Evolutionary conservation across 2,329 filamentous ascomycete genomes (phyloP).

Genomic region (Apiospora phragmitis): DNA sequence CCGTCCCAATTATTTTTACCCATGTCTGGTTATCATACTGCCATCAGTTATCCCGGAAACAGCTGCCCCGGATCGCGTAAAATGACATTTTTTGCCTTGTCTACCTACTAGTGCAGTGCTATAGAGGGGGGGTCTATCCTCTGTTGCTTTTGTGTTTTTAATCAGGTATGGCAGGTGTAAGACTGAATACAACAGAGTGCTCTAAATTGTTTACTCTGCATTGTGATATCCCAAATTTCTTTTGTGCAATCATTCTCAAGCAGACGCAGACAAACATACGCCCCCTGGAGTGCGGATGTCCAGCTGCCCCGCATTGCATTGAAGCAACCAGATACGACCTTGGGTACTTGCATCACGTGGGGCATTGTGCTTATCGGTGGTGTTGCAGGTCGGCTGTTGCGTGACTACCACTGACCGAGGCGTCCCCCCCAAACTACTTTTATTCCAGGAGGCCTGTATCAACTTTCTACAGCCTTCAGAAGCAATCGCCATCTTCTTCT

Average conservation of each 20-base stretch:
- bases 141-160: too few relatives aligned
- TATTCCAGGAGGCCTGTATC: neutral
- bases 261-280: neutral
- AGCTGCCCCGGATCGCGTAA: too few relatives aligned
- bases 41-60: too few relatives aligned
- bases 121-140: too few relatives aligned
- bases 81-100: too few relatives aligned
- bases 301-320: neutral
- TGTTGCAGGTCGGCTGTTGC: slow-evolving; percentile 4
- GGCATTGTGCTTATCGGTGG: slow-evolving; percentile 6
- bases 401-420: slow-evolving; percentile 1
- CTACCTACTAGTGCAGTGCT: too few relatives aligned
- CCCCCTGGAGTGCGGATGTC: neutral
- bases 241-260: neutral
- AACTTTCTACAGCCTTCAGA: neutral
- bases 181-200: neutral
- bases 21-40: too few relatives aligned
- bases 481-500: neutral
- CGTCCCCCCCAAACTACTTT: slow-evolving; percentile 6
- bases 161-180: neutral
- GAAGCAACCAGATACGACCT: neutral
- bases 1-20: too few relatives aligned
- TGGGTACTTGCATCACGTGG: slow-evolving; percentile 5
- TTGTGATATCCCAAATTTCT: neutral
- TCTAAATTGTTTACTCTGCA: neutral